Conservation (phyloP, 352 stramenopile species). For the Phytophthora idaei region DNA sequence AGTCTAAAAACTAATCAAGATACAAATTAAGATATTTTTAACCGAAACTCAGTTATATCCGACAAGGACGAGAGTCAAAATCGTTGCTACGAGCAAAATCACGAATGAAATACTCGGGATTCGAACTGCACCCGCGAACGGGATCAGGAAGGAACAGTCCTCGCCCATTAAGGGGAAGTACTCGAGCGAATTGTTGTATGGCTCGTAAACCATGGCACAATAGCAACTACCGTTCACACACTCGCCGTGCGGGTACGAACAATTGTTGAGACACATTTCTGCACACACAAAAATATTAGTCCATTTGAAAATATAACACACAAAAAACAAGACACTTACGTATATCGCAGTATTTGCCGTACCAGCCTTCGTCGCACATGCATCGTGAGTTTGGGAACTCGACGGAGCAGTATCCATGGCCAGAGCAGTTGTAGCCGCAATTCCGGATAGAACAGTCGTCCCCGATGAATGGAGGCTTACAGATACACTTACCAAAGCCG, state of each 20-base stretch:
- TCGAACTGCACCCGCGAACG: slow-evolving; percentile 50
- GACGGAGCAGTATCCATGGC: slow-evolving; percentile 95
- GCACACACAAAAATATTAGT: not conserved
- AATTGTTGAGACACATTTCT: slow-evolving; percentile 97
- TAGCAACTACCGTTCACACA: slow-evolving; percentile 93
- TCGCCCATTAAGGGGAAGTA: slow-evolving; percentile 83
- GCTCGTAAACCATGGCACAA: slow-evolving; percentile 92
- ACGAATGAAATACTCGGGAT: slow-evolving; percentile 5
- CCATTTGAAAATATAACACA: not conserved
- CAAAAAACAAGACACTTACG: slow-evolving; percentile 45
- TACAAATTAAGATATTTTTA: not conserved
- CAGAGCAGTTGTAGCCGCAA: slow-evolving; percentile 91
- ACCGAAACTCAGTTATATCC: slow-evolving; percentile 15
- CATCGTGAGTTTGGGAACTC: slow-evolving; percentile 96
- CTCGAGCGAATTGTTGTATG: slow-evolving; percentile 93
- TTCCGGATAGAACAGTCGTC: slow-evolving; percentile 93
- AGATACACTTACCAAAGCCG: slow-evolving; percentile 96
- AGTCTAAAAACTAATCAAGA: not conserved
- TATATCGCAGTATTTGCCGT: slow-evolving; percentile 92
- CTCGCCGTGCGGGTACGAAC: slow-evolving; percentile 94
- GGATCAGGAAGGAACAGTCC: slow-evolving; percentile 84
- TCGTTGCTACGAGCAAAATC: slow-evolving; percentile 11
- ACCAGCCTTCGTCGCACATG: slow-evolving; percentile 95
- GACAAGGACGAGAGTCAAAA: slow-evolving; percentile 25
- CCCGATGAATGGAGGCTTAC: slow-evolving; percentile 92